Percentiles rank a stretch among this genome's conserved stretches.
phyloP scores from a whole-genome alignment of 768 basidiomycete genomes.

The Macrocybe gigantea region DNA sequence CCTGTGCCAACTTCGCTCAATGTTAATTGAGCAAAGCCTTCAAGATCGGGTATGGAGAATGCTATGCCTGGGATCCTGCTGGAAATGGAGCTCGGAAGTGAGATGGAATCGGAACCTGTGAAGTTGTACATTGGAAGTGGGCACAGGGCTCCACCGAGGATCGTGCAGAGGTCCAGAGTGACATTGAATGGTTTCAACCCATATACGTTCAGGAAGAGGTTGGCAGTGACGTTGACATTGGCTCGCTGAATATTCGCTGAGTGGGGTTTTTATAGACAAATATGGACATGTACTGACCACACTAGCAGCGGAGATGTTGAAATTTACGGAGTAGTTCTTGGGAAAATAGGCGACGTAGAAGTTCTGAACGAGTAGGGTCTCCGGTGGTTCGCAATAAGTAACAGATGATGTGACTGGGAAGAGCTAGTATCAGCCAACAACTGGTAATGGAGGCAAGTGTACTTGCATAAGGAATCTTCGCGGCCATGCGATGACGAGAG shows the following conservation, averaged over 20 bases:
- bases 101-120: slow-evolving; percentile 69
- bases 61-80: slow-evolving; percentile 71
- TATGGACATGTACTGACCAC: slow-evolving; percentile 50
- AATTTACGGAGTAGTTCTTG: slow-evolving; percentile 66
- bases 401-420: slow-evolving; percentile 77
- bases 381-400: slow-evolving; percentile 79
- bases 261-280: slow-evolving; percentile 6
- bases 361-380: slow-evolving; percentile 71
- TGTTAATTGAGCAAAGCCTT: slow-evolving; percentile 80
- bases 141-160: slow-evolving; percentile 78
- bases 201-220: slow-evolving; percentile 82
- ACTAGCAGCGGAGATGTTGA: slow-evolving; percentile 83
- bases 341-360: slow-evolving; percentile 72
- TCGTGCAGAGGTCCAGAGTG: slow-evolving; percentile 80
- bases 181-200: slow-evolving; percentile 78
- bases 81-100: slow-evolving; percentile 53
- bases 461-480: slow-evolving; percentile 60
- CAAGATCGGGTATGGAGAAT: slow-evolving; percentile 85
- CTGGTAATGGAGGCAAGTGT: slow-evolving; percentile 1
- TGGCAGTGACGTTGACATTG: slow-evolving; percentile 77
- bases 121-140: slow-evolving; percentile 82
- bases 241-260: slow-evolving; percentile 40
- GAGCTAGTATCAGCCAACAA: slow-evolving; percentile 7
- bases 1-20: slow-evolving; percentile 67
- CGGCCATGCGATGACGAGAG: slow-evolving; percentile 35